Evolutionary conservation across 2,329 filamentous ascomycete species (phyloP), one percentile per base, ranked within the genome.

Genomic region (Phaeomoniella chlamydospora): DNA sequence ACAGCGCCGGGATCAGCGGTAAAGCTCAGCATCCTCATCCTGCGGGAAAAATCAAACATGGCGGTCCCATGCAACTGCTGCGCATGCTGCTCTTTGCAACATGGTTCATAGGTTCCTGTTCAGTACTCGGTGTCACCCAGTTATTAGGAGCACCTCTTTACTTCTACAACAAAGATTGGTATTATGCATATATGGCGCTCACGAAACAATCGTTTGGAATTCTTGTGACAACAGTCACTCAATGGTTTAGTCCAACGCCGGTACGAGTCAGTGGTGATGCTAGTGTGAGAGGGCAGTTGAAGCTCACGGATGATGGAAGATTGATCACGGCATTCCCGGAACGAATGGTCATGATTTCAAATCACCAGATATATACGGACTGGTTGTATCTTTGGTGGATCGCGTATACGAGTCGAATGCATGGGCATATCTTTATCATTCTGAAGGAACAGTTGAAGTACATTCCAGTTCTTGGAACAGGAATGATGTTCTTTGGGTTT

Each of bases 301-400:
- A 62, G 36, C 57, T 72, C 37, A 66, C 64, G 37, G 58, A 64
- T 33, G 70, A 75, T 45, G 74, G 74, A 5, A 63, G 65, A 37
- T 52, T 79, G 31, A 61, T 68, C 43, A 73, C 71, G 39, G 60
- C 65, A 18, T 78, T 79, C 41, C 68, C 72, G 2, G 67, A 77
- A 42, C 63, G 74, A 12, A 54, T 77, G 39, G 66, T 78, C 5
- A 49, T 78, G 48, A 72, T 78, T 52, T 67, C 74, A 4, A 79
- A 79, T 39, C 74, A 79, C 45, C 72, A 77, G 48, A 64, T 79
- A 2, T 79, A 79, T 49, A 77, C 74, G n/a, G 74, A 79, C 46
- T 79, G 74, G 74, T 57, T 78, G 11, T 78, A 78, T 49, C 60
- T 79, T 2, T 79, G 74, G 74, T 79, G 74, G 73, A 65, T 74